Evolutionary conservation across 495 filamentous ascomycete genomes (phyloP).

Genomic region (Penicillium mononematosum): DNA sequence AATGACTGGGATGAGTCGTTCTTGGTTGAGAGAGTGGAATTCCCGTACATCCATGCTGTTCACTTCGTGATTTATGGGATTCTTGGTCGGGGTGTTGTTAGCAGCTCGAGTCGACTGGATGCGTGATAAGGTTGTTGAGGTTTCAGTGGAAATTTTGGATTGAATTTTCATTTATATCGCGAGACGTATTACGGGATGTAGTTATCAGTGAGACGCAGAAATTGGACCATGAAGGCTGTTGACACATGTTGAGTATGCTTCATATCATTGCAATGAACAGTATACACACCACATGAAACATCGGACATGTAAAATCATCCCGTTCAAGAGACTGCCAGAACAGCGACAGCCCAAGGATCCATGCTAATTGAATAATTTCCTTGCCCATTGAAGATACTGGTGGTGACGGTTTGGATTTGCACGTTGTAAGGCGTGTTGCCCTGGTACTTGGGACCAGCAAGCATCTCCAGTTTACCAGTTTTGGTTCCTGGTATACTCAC

Average conservation of each 20-base stretch:
- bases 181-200: not conserved
- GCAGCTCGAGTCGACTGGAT: conserved; percentile 45
- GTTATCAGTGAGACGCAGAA: not conserved
- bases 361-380: conserved; percentile 31
- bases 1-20: conserved; percentile 38
- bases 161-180: not conserved
- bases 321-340: conserved; percentile 23
- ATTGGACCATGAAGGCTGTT: not conserved
- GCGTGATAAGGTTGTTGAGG: conserved; percentile 44
- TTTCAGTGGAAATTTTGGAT: conserved; percentile 32
- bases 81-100: conserved; percentile 52
- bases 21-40: conserved; percentile 50
- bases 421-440: conserved; percentile 28
- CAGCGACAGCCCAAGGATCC: conserved; percentile 33
- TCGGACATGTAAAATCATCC: too few relatives aligned
- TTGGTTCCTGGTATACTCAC: conserved; percentile 28
- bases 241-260: not conserved
- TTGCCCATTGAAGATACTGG: conserved; percentile 7
- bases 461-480: conserved; percentile 28
- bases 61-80: conserved; percentile 54
- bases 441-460: conserved; percentile 23
- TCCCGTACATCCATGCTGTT: conserved; percentile 35
- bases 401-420: conserved; percentile 16
- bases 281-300: not conserved
- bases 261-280: not conserved